Percentiles rank a stretch among this genome's conserved stretches.
These are phyloP conservation scores for Teratosphaeria viscida DNA, from an alignment of 2,329 filamentous ascomycete genomes.

Conservation along the genomic window DNA sequence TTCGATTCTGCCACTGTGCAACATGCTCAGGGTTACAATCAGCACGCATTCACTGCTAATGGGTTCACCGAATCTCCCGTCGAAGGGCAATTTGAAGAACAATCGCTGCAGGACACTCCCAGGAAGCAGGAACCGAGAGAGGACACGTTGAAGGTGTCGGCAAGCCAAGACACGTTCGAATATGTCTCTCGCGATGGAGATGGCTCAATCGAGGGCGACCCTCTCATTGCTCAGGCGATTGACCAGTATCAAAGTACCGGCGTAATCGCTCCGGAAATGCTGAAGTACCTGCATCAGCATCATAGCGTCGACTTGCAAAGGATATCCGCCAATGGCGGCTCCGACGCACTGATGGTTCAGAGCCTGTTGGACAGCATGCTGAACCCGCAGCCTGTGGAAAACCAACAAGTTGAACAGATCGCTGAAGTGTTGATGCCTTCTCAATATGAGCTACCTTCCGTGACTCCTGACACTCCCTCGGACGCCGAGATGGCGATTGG, in stretches of 20 bases:
- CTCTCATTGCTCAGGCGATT: conserved; percentile 14
- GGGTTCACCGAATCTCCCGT: conserved; percentile 15
- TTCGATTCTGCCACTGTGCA: conserved; percentile 1
- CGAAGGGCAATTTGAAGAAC: conserved; percentile 6
- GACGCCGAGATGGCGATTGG: conserved; percentile 17
- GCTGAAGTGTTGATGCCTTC: conserved; percentile 11
- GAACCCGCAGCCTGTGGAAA: conserved; percentile 5
- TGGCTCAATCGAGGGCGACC: conserved; percentile 7
- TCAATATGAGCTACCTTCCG: conserved; percentile 19
- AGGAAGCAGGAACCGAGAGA: conserved; percentile 12
- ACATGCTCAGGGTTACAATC: conserved; percentile 12
- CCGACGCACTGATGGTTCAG: conserved; percentile 25
- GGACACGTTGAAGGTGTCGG: conserved; percentile 15
- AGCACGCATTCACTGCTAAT: conserved; percentile 13
- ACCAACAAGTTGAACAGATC: not conserved
- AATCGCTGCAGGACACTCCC: conserved; percentile 18
- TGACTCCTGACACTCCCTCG: conserved; percentile 24
- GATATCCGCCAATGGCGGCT: conserved; percentile 23
- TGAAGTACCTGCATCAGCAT: conserved; percentile 21
- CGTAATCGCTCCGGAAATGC: conserved; percentile 21
- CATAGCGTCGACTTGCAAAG: conserved; percentile 23
- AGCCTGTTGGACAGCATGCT: conserved; percentile 25
- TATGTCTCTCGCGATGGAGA: conserved; percentile 1
- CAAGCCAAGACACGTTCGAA: conserved; percentile 1
- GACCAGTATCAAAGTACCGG: conserved; percentile 23